Evolutionary conservation across 768 basidiomycete genomes (phyloP).

Genomic region (Pleurotus cornucopiae): DNA sequence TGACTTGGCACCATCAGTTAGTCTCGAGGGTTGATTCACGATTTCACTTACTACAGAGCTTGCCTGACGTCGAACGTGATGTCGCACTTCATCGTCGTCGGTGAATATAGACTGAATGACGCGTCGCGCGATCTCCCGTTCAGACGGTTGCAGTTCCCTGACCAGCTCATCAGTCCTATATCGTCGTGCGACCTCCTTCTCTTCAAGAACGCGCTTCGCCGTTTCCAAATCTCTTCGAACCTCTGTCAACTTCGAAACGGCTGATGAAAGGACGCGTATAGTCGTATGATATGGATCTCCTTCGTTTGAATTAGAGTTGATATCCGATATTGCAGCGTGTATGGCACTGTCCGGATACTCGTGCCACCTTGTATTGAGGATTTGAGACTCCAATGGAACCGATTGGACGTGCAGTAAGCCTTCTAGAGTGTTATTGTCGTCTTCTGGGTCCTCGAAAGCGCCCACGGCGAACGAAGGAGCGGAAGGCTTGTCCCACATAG

Average conservation of each 20-base stretch:
- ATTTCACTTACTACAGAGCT: conserved; percentile 53
- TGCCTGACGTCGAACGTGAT: conserved; percentile 49
- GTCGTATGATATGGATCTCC: conserved; percentile 56
- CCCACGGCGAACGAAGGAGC: conserved; percentile 41
- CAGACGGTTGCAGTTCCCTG: conserved; percentile 53
- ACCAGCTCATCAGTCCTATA: conserved; percentile 51
- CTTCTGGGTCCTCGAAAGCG: conserved; percentile 20
- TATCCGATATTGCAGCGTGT: conserved; percentile 52
- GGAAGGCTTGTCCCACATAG: conserved; percentile 30
- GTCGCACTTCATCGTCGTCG: conserved; percentile 42
- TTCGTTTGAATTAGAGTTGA: conserved; percentile 28
- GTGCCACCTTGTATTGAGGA: conserved; percentile 74
- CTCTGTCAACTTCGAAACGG: conserved; percentile 53
- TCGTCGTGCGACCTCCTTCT: conserved; percentile 55
- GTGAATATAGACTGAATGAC: conserved; percentile 66
- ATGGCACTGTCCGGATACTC: conserved; percentile 74
- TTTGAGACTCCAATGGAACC: conserved; percentile 31
- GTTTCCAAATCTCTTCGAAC: conserved; percentile 64
- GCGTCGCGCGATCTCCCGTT: conserved; percentile 63
- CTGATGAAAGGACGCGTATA: conserved; percentile 66
- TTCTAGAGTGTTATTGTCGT: neutral
- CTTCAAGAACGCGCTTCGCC: conserved; percentile 41
- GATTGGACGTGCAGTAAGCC: conserved; percentile 20
- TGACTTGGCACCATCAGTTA: conserved; percentile 29
- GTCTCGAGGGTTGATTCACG: neutral